phyloP scores from a whole-genome alignment of 495 filamentous ascomycete genomes.

The Mytilinidion resinicola region DNA sequence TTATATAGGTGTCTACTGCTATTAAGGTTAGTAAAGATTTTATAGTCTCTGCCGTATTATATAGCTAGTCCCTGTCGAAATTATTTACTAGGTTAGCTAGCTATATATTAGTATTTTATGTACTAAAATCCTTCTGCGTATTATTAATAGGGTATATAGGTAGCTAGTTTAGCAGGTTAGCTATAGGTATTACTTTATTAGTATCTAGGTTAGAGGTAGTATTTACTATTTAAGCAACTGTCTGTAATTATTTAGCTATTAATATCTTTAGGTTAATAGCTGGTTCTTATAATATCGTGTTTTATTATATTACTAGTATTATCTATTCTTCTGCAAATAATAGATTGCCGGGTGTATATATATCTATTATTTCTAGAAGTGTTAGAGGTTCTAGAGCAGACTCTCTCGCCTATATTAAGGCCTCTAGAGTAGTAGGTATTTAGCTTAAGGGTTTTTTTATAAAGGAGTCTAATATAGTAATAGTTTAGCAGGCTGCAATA shows the following conservation, averaged over 20 bases:
- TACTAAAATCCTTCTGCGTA: background rate
- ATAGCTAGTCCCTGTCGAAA: background rate
- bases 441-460: background rate
- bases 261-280: background rate
- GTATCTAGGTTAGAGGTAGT: background rate
- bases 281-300: background rate
- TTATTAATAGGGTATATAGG: background rate
- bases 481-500: background rate
- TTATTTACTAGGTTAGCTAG: slow-evolving; percentile 1
- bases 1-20: background rate
- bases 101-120: background rate
- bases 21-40: background rate
- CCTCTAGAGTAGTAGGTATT: background rate
- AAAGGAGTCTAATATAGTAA: background rate
- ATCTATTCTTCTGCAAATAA: background rate
- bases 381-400: background rate
- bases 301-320: slow-evolving; percentile 1
- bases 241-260: background rate
- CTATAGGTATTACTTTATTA: slow-evolving; percentile 1
- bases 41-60: slow-evolving; percentile 1
- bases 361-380: background rate
- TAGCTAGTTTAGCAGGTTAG: background rate
- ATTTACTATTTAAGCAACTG: background rate
- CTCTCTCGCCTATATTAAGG: background rate
- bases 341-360: slow-evolving; percentile 1